Conservation (phyloP, 2,329 filamentous ascomycete species). For the Colletotrichum godetiae region DNA sequence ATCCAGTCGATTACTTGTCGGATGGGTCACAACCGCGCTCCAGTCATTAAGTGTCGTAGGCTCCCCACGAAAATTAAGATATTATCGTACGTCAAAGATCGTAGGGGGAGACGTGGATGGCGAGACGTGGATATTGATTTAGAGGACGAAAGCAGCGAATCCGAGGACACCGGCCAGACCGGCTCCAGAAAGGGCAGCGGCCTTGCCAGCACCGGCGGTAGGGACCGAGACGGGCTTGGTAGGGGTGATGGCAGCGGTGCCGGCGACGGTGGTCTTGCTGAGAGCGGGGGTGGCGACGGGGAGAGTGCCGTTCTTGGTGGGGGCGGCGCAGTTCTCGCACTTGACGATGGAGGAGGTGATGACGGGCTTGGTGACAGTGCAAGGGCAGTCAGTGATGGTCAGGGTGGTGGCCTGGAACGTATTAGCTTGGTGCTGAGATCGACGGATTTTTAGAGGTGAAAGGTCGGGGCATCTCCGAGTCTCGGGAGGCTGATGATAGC, state of each 20-base stretch:
- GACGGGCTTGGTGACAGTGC: slow-evolving; percentile 73
- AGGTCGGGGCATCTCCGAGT: neutral
- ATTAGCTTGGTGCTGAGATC: slow-evolving; percentile 42
- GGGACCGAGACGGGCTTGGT: slow-evolving; percentile 50
- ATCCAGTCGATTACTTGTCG: slow-evolving; percentile 45
- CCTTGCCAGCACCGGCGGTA: slow-evolving; percentile 68
- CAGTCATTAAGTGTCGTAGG: slow-evolving; percentile 51
- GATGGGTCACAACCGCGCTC: slow-evolving; percentile 44
- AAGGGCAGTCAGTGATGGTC: slow-evolving; percentile 79
- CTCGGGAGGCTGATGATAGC: neutral
- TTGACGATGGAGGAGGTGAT: slow-evolving; percentile 61
- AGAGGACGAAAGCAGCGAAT: slow-evolving; percentile 68
- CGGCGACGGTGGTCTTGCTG: slow-evolving; percentile 42
- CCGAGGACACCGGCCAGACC: slow-evolving; percentile 71
- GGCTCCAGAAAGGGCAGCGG: slow-evolving; percentile 66
- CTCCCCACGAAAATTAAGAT: slow-evolving; percentile 50
- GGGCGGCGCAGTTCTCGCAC: slow-evolving; percentile 64
- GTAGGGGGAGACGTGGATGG: slow-evolving; percentile 50
- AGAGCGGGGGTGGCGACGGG: slow-evolving; percentile 42
- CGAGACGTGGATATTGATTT: slow-evolving; percentile 56
- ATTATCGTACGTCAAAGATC: slow-evolving; percentile 55
- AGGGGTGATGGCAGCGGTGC: slow-evolving; percentile 45
- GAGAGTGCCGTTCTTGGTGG: slow-evolving; percentile 38
- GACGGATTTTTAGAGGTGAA: neutral
- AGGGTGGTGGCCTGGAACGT: slow-evolving; percentile 68